phyloP scores from a whole-genome alignment of 495 filamentous ascomycete species.

The Aspergillus funiculosus region DNA sequence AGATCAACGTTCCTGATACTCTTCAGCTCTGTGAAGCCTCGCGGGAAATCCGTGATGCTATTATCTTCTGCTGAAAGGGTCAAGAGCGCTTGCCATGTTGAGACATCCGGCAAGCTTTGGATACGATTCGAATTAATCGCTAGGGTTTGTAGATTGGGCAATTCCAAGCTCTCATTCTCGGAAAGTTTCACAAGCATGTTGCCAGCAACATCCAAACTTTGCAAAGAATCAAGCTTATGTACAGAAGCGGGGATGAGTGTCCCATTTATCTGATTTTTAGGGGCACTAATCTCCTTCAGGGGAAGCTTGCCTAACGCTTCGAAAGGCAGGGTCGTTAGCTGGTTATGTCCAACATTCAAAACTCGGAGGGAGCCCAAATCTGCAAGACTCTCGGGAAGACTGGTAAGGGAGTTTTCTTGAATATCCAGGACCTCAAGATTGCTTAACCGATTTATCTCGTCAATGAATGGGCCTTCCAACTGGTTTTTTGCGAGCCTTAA shows the following conservation, averaged over 20 bases:
- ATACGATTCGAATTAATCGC: conserved; percentile 73
- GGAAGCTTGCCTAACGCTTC: conserved; percentile 59
- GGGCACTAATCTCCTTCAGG: conserved; percentile 66
- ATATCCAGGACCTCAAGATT: conserved; percentile 77
- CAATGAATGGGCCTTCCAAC: conserved; percentile 58
- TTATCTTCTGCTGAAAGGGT: conserved; percentile 78
- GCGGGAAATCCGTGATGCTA: conserved; percentile 63
- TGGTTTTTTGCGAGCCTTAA: conserved; percentile 77
- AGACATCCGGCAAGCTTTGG: conserved; percentile 60
- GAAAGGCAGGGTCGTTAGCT: conserved; percentile 63
- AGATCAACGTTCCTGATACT: conserved; percentile 72
- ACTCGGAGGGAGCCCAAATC: conserved; percentile 60
- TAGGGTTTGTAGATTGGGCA: conserved; percentile 71
- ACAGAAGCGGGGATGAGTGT: conserved; percentile 60
- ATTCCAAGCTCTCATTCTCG: conserved; percentile 42
- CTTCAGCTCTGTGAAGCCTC: conserved; percentile 61
- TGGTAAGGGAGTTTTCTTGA: conserved; percentile 71
- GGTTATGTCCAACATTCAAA: conserved; percentile 73
- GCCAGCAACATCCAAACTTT: conserved; percentile 66
- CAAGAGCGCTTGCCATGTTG: conserved; percentile 62
- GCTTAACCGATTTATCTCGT: conserved; percentile 50
- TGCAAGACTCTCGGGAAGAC: conserved; percentile 62
- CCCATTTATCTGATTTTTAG: conserved; percentile 72
- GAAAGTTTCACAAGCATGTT: conserved; percentile 64
- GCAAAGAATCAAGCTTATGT: conserved; percentile 53